Evolutionary conservation across 805 yeast genomes (phyloP).

Genomic region (Candida endomychidarum): DNA sequence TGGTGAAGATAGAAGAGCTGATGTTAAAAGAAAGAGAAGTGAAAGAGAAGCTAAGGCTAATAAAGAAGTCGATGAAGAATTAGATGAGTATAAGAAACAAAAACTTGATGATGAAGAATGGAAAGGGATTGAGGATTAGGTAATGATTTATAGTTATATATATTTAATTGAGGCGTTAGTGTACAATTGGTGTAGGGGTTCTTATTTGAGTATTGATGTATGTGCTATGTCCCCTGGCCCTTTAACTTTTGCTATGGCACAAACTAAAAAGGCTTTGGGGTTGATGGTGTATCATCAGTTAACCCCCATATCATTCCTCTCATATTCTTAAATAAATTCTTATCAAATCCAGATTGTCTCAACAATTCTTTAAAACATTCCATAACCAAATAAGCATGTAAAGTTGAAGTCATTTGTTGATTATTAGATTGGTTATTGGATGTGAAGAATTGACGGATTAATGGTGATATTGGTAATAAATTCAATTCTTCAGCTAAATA

Average conservation of each 20-base stretch:
- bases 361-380: slow-evolving; percentile 62
- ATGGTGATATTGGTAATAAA: slow-evolving; percentile 60
- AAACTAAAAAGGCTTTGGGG: slow-evolving; percentile 24
- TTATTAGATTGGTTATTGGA: slow-evolving; percentile 22
- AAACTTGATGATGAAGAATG: slow-evolving; percentile 21
- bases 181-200: too few species aligned
- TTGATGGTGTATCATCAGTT: slow-evolving; percentile 26
- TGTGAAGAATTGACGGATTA: slow-evolving; percentile 41
- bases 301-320: slow-evolving; percentile 57
- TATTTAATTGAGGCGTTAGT: slow-evolving; percentile 6
- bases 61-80: slow-evolving; percentile 22
- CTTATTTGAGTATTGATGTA: too few species aligned
- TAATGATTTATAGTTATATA: background rate
- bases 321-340: slow-evolving; percentile 30
- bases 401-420: slow-evolving; percentile 47
- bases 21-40: slow-evolving; percentile 52
- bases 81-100: slow-evolving; percentile 20
- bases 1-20: slow-evolving; percentile 58
- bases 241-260: too few species aligned
- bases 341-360: slow-evolving; percentile 26
- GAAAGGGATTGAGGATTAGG: slow-evolving; percentile 27
- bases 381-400: slow-evolving; percentile 64
- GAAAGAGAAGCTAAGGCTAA: slow-evolving; percentile 42
- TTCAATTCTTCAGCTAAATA: slow-evolving; percentile 65
- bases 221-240: too few species aligned